A percentile compares a stretch with the other conserved stretches of the same genome.
These are phyloP conservation scores for Penicillium aurantiogriseum DNA, from an alignment of 2,329 filamentous ascomycete genomes.

Conservation along the genomic window DNA sequence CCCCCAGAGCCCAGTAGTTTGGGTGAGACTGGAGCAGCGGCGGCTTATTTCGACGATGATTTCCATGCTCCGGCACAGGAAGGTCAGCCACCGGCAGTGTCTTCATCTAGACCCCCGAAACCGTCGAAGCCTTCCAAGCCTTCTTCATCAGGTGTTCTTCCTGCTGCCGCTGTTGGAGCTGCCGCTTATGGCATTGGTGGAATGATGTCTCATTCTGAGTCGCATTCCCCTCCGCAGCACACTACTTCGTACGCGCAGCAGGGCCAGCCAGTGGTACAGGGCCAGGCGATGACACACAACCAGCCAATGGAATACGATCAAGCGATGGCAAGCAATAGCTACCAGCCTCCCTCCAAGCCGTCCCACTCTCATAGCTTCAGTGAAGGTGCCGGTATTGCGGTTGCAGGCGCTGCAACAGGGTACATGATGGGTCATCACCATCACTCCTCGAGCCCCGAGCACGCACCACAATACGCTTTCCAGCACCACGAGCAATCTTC, in stretches of 20 bases:
- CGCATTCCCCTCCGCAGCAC: constrained; percentile 14
- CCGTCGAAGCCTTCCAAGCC: constrained; percentile 30
- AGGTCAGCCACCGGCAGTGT: constrained; percentile 13
- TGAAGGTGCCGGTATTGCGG: constrained; percentile 39
- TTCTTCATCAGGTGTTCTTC: constrained; percentile 32
- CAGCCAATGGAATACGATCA: not conserved
- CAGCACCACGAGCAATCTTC: constrained; percentile 30
- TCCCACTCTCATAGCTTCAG: constrained; percentile 34
- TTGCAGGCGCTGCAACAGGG: constrained; percentile 43
- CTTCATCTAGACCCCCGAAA: constrained; percentile 26
- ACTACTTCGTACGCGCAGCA: constrained; percentile 20
- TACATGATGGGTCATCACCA: constrained; percentile 41
- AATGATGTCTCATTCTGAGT: constrained; percentile 27
- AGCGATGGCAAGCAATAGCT: constrained; percentile 14
- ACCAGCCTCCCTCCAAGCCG: constrained; percentile 22
- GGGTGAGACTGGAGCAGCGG: constrained; percentile 50
- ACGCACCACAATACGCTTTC: constrained; percentile 33
- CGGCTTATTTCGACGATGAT: constrained; percentile 52
- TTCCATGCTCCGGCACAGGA: constrained; percentile 18
- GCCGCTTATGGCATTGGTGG: constrained; percentile 46
- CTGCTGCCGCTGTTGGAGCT: constrained; percentile 29
- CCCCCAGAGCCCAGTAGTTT: constrained; percentile 58
- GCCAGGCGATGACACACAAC: not conserved
- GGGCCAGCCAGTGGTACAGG: not conserved
- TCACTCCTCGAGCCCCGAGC: constrained; percentile 29